Conservation (phyloP, 805 yeast genomes). For the Yamadazyma endophytica region DNA sequence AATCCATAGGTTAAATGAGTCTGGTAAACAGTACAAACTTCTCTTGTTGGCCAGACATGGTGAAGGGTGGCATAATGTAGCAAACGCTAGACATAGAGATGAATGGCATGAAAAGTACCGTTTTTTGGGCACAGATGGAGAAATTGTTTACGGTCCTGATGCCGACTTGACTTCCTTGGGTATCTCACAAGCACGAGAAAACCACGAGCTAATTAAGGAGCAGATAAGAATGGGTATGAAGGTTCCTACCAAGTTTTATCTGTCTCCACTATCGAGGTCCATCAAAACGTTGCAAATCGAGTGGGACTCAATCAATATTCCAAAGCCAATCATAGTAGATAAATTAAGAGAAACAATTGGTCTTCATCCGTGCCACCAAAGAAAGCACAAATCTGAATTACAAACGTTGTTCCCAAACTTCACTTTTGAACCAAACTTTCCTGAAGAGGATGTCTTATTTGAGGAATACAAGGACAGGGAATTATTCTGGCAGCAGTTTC, state of each 20-base stretch:
- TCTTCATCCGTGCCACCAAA: conserved; percentile 54
- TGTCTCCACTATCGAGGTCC: conserved; percentile 63
- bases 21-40: conserved; percentile 33
- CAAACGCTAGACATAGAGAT: conserved; percentile 50
- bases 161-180: conserved; percentile 57
- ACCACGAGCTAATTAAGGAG: conserved; percentile 36
- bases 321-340: conserved; percentile 36
- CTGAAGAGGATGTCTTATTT: conserved; percentile 48
- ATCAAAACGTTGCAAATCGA: conserved; percentile 51
- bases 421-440: conserved; percentile 42
- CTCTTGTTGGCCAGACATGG: conserved; percentile 63
- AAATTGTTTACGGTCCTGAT: conserved; percentile 56
- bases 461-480: conserved; percentile 39
- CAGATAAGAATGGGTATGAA: conserved; percentile 48
- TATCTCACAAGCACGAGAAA: conserved; percentile 48
- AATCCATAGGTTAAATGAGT: conserved; percentile 29
- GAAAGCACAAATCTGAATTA: conserved; percentile 40
- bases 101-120: conserved; percentile 58
- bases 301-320: conserved; percentile 37
- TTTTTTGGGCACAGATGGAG: conserved; percentile 49
- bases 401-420: conserved; percentile 26
- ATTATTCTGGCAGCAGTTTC: conserved; percentile 43
- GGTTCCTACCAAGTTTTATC: conserved; percentile 51
- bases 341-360: conserved; percentile 61
- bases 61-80: conserved; percentile 62